Evolutionary conservation across 345 rosid genomes (phyloP).

Genomic region (Pugionium dolabratum): DNA sequence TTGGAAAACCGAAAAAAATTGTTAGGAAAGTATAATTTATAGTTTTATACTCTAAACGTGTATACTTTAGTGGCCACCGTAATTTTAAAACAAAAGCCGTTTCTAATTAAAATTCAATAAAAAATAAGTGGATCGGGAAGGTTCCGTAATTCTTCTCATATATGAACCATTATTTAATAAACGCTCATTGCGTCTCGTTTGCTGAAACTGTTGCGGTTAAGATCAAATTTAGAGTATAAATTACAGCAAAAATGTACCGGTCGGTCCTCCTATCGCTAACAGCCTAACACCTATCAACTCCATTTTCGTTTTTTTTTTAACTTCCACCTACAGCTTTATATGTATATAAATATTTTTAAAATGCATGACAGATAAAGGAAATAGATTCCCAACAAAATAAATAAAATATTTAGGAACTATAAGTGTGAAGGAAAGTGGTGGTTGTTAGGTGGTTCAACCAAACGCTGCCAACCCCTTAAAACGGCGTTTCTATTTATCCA

Average conservation of each 20-base stretch:
- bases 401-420: slow-evolving; percentile 31
- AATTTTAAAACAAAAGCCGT: slow-evolving; percentile 29
- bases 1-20: slow-evolving; percentile 67
- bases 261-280: neutral
- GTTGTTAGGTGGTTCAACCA: slow-evolving; percentile 99
- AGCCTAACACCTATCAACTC: neutral
- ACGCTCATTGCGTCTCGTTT: no score
- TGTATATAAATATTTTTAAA: neutral
- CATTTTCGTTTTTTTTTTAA: neutral
- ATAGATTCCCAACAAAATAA: slow-evolving; percentile 19
- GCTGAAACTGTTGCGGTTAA: no score
- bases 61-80: slow-evolving; percentile 42
- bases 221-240: no score
- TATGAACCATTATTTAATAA: no score
- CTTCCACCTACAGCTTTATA: slow-evolving; percentile 20
- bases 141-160: slow-evolving; percentile 33
- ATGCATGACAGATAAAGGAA: slow-evolving; percentile 21
- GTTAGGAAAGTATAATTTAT: slow-evolving; percentile 50
- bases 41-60: slow-evolving; percentile 59
- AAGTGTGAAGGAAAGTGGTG: slow-evolving; percentile 64
- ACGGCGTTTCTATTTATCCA: slow-evolving; percentile 53
- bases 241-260: no score
- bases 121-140: slow-evolving; percentile 30
- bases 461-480: slow-evolving; percentile 70
- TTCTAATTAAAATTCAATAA: slow-evolving; percentile 12